phyloP scores from a whole-genome alignment of 2,329 filamentous ascomycete genomes.

The Claviceps sp. region DNA sequence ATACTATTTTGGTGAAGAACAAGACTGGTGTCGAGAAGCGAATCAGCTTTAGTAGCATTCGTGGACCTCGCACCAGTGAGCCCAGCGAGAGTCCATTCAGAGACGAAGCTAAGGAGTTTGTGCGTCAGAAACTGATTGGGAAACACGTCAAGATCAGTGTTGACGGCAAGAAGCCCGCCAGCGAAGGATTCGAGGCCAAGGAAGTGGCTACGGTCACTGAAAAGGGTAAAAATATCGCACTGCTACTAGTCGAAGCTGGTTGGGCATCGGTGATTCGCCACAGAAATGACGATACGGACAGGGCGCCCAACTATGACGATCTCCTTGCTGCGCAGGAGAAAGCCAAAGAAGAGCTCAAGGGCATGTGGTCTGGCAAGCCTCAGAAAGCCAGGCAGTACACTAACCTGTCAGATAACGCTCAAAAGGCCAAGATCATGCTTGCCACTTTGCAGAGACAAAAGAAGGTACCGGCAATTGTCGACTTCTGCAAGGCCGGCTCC shows the following conservation, averaged over 20 bases:
- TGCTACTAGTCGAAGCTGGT: slow-evolving; percentile 79
- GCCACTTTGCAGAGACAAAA: slow-evolving; percentile 79
- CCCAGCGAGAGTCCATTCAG: slow-evolving; percentile 77
- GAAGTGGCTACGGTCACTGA: slow-evolving; percentile 82
- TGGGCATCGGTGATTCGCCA: slow-evolving; percentile 92
- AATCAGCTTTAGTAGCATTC: slow-evolving; percentile 82
- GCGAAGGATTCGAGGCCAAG: slow-evolving; percentile 82
- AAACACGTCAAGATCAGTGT: slow-evolving; percentile 86
- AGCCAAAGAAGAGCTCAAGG: slow-evolving; percentile 79
- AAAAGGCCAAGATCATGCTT: slow-evolving; percentile 92
- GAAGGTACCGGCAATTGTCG: slow-evolving; percentile 83
- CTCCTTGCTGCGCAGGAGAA: slow-evolving; percentile 66
- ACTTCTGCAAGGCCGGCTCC: slow-evolving; percentile 95
- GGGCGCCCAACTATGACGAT: slow-evolving; percentile 88
- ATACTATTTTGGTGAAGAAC: slow-evolving; percentile 75
- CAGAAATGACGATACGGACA: slow-evolving; percentile 84
- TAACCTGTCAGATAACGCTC: slow-evolving; percentile 82
- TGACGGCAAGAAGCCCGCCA: slow-evolving; percentile 81
- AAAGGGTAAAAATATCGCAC: slow-evolving; percentile 75
- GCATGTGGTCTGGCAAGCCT: slow-evolving; percentile 87
- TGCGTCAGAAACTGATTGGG: slow-evolving; percentile 86
- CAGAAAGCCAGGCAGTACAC: slow-evolving; percentile 70
- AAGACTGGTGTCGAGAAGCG: slow-evolving; percentile 79
- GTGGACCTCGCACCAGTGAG: slow-evolving; percentile 82
- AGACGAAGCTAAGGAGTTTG: slow-evolving; percentile 89